phyloP scores from a whole-genome alignment of 225 moss, liverwort and hornwort species.

The Rhytidiadelphus loreus region DNA sequence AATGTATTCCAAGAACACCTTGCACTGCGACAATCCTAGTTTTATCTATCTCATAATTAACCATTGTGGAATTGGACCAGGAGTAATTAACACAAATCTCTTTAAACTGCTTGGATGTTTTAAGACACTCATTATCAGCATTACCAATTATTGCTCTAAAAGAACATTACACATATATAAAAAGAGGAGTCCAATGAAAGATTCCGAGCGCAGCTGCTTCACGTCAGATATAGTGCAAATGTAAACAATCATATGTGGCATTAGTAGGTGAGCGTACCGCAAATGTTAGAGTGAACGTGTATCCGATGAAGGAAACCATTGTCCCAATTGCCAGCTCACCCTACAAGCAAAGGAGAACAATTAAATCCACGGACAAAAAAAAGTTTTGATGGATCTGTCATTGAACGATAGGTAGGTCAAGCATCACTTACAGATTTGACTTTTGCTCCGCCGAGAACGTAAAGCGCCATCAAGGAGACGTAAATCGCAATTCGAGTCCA shows the following conservation, averaged over 20 bases:
- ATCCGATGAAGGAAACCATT: conserved; percentile 97
- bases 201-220: neutral
- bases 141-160: neutral
- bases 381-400: neutral
- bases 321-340: conserved; percentile 80
- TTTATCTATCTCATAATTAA: neutral
- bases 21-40: neutral
- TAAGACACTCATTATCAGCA: neutral
- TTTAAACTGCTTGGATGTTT: neutral
- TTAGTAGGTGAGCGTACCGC: conserved; percentile 40
- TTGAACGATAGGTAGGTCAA: neutral
- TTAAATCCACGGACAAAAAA: neutral
- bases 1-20: neutral
- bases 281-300: conserved; percentile 96
- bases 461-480: conserved; percentile 89
- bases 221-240: neutral
- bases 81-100: neutral
- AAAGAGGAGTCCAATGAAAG: neutral
- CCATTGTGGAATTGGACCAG: neutral
- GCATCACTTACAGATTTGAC: conserved; percentile 64
- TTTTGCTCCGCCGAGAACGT: conserved; percentile 93
- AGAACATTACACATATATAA: neutral
- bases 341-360: conserved; percentile 22
- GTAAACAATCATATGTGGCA: neutral
- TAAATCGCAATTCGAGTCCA: conserved; percentile 98